phyloP scores from a whole-genome alignment of 768 basidiomycete species.

The Lanmaoa rubissima region DNA sequence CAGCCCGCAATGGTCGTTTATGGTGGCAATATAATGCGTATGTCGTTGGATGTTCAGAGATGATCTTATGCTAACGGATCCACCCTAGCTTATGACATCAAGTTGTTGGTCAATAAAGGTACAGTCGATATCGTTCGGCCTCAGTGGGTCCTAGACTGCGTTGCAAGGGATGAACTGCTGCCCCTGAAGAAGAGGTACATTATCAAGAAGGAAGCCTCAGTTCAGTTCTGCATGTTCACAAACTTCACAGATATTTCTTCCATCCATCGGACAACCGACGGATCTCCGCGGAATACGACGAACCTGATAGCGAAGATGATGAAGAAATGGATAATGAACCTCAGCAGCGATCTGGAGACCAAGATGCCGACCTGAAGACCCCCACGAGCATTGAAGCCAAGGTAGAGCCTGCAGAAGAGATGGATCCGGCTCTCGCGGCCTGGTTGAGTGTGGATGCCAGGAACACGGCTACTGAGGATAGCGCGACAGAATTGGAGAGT shows the following conservation, averaged over 20 bases:
- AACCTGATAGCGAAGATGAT: constrained; percentile 38
- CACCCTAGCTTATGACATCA: constrained; percentile 63
- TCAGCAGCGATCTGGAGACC: constrained; percentile 13
- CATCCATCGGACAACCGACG: constrained; percentile 57
- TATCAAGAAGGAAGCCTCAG: not conserved
- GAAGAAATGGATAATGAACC: constrained; percentile 17
- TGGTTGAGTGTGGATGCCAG: constrained; percentile 59
- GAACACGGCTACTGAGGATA: constrained; percentile 24
- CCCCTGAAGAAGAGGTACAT: constrained; percentile 68
- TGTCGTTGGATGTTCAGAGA: constrained; percentile 27
- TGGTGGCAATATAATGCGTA: constrained; percentile 67
- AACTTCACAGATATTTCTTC: constrained; percentile 66
- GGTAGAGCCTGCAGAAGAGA: constrained; percentile 31
- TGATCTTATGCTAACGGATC: not conserved
- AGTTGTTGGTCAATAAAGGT: constrained; percentile 67
- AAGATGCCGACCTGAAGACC: constrained; percentile 10
- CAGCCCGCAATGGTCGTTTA: constrained; percentile 60
- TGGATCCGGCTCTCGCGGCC: constrained; percentile 51
- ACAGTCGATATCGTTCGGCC: constrained; percentile 74
- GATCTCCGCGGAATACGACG: constrained; percentile 49
- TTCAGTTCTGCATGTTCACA: not conserved
- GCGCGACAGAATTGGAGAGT: constrained; percentile 54
- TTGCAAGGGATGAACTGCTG: constrained; percentile 52
- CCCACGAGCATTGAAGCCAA: constrained; percentile 13
- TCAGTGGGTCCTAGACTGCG: constrained; percentile 77